A percentile compares a stretch with the other conserved stretches of the same genome.
These are phyloP conservation scores for Saraca asoca DNA, from an alignment of 331 rosid species.

Conservation along the genomic window DNA sequence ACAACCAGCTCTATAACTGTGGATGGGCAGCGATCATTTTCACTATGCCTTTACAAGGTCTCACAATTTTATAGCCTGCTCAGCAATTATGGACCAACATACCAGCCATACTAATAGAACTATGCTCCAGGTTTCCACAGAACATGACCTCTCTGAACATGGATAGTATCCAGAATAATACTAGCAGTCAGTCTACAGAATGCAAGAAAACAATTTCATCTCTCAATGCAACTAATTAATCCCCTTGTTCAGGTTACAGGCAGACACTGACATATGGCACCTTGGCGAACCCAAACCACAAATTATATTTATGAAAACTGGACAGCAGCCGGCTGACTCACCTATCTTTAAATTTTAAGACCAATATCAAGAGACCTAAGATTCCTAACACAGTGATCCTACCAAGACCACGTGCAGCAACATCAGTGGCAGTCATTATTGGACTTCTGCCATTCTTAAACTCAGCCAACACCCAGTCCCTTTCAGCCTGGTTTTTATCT, in stretches of 20 bases:
- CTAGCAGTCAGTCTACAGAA: conserved; percentile 32
- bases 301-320: conserved; percentile 74
- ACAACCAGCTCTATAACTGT: conserved; percentile 94
- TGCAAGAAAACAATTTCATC: conserved; percentile 41
- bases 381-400: conserved; percentile 80
- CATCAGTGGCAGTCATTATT: conserved; percentile 99
- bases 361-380: conserved; percentile 52
- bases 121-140: conserved; percentile 45
- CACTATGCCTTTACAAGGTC: conserved; percentile 41
- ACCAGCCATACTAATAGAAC: conserved; percentile 42
- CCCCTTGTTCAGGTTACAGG: conserved; percentile 45
- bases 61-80: conserved; percentile 32
- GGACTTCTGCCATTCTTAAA: conserved; percentile 98
- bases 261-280: conserved; percentile 48
- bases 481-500: conserved; percentile 94
- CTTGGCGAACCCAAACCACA: conserved; percentile 88
- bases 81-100: conserved; percentile 34
- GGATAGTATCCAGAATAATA: conserved; percentile 37
- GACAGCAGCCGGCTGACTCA: conserved; percentile 99
- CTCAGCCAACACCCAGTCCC: conserved; percentile 99
- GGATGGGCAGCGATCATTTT: conserved; percentile 76
- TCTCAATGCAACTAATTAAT: conserved; percentile 32
- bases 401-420: conserved; percentile 99
- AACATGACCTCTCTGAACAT: conserved; percentile 46
- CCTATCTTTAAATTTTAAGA: conserved; percentile 50